Evolutionary conservation across 73 alveolate species (phyloP), one percentile per base, ranked within the genome.

Genomic region (Tetrahymena malaccensis): DNA sequence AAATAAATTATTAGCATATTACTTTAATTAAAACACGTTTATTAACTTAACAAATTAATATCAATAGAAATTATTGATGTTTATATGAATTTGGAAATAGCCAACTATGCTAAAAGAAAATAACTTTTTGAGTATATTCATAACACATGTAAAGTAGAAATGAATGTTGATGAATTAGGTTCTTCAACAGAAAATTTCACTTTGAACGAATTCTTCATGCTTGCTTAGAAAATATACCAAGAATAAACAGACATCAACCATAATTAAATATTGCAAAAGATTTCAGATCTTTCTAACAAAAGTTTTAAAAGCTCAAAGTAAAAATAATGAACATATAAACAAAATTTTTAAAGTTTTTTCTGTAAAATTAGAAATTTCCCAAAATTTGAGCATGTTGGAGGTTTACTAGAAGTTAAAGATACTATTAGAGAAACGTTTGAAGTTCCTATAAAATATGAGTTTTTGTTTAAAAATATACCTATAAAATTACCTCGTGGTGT

Each of bases 351-450:
- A 50, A 50, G 16, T 40, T 40, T 40, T 40, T 56, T 85, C 8
- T 43, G 27, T 17, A 56, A 43, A 34, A 85, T 4, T 25, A 89
- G 94, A 33, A 95, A 95, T 35, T 85, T 95, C 43, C 97, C 97
- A 0, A 95, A 93, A 27, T 95, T 95, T 56, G 94, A 85, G 43
- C 95, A 98, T 57, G 97, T 98, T 6, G 99, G 99, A 7, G 99
- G 99, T 10, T 44, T 97, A 38, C 84, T 83, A 38, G 96, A 55
- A 35, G 98, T 94, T 5, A 98, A 98, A 70, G 94, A 94, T 27
- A 43, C 94, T 33, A 95, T 98, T 35, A 95, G 96, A 94, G 99
- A 98, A 84, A 93, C 97, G 27, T 97, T 95, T 96, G 98, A 96
- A 33, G 96, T 97, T 70, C 98, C 96, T 31, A 55, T 84, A 93